phyloP scores from a whole-genome alignment of 164 flowering plant species.

The Malania oleifera region DNA sequence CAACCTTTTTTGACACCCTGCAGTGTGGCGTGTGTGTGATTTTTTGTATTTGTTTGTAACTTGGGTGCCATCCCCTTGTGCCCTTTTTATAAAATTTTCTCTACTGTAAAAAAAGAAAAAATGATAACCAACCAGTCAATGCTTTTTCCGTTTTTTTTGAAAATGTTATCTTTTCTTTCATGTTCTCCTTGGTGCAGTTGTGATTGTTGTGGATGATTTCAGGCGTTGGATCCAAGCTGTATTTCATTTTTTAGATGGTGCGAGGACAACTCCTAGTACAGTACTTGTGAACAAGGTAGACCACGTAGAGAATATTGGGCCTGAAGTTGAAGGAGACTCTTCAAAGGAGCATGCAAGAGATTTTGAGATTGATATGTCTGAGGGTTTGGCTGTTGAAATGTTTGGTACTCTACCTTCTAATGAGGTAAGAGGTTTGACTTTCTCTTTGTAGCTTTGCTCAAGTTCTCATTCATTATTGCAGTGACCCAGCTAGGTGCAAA shows the following conservation, averaged over 20 bases:
- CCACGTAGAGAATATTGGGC: conserved; percentile 13
- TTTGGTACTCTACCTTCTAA: conserved; percentile 55
- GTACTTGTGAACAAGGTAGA: conserved; percentile 20
- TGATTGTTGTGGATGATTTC: conserved; percentile 21
- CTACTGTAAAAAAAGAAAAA: too few species aligned
- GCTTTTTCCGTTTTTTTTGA: too few species aligned
- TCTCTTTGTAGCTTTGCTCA: neutral
- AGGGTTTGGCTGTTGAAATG: conserved; percentile 73
- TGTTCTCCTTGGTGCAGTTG: conserved; percentile 1
- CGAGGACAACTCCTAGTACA: conserved; percentile 1
- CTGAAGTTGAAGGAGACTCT: conserved; percentile 14
- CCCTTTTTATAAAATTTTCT: too few species aligned
- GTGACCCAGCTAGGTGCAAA: too few species aligned
- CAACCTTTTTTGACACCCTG: too few species aligned
- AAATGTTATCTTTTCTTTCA: neutral
- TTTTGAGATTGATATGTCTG: conserved; percentile 67
- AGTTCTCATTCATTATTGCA: neutral
- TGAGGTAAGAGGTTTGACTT: conserved; percentile 44
- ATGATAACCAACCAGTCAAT: too few species aligned
- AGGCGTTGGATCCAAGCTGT: conserved; percentile 97
- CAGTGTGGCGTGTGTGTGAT: too few species aligned
- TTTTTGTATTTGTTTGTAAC: too few species aligned
- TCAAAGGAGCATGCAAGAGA: conserved; percentile 17
- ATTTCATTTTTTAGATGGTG: conserved; percentile 30
- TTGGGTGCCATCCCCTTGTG: too few species aligned